phyloP scores from a whole-genome alignment of 2,329 filamentous ascomycete species.

The Fusarium virguliforme region DNA sequence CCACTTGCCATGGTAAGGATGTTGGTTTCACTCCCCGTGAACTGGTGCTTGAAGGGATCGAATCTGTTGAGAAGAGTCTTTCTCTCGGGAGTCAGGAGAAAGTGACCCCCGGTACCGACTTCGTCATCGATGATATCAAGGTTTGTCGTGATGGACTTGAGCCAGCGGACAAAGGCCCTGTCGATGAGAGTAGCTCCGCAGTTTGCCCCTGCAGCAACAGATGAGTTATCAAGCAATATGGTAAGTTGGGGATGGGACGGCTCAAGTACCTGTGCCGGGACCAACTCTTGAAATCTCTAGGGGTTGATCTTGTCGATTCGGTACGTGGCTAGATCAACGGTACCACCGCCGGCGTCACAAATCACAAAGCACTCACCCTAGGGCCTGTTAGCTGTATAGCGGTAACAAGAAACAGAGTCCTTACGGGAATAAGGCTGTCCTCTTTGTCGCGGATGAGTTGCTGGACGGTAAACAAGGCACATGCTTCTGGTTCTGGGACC shows the following conservation, averaged over 20 bases:
- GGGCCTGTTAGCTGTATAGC: not conserved
- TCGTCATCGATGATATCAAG: constrained; percentile 12
- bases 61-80: constrained; percentile 16
- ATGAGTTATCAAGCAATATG: not conserved
- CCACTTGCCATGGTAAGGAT: constrained; percentile 5
- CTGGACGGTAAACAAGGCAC: constrained; percentile 15
- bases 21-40: constrained; percentile 13
- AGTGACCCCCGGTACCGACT: constrained; percentile 11
- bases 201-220: not conserved
- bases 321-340: constrained; percentile 15
- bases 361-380: constrained; percentile 16
- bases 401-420: not conserved
- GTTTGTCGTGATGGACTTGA: constrained; percentile 10
- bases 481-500: constrained; percentile 16
- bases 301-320: constrained; percentile 14
- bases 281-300: constrained; percentile 10
- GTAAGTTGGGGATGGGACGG: too few relatives aligned
- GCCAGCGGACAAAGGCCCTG: constrained; percentile 11
- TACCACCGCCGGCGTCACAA: constrained; percentile 16
- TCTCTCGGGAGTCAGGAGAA: constrained; percentile 13
- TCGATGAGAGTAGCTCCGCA: constrained; percentile 12
- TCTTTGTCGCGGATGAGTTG: constrained; percentile 7
- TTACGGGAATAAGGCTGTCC: constrained; percentile 1
- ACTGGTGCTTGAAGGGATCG: constrained; percentile 9
- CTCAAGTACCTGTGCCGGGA: constrained; percentile 1